Base-by-base conservation (phyloP, 805 yeast genomes). In the Isabelozyma pseudorhagii region DNA sequence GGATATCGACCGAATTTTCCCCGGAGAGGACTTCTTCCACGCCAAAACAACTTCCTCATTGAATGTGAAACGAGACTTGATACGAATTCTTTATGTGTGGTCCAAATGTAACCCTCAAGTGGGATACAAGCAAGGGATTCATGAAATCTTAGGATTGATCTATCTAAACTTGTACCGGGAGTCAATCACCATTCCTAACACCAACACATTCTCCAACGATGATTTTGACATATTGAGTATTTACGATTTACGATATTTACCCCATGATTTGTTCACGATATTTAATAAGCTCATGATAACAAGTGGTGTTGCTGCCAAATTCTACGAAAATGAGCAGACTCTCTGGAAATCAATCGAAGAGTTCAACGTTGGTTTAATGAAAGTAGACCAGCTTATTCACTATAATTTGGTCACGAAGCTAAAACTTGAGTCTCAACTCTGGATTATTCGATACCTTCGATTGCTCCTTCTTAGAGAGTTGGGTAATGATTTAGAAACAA, bases 111-210 rank as follows among this genome's bases (percentile, higher is more conserved):
- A 75, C 48, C 73, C 78, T 1, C 67, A 59, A 7, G 63, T 79
- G 29, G 77, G 80, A n/a, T 77, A 77, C 52, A 75, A 73, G 52
- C 85, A 81, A 58, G 85, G 85, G 0, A 59, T 79, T 45, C 85
- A 81, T 62, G 85, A 81, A 57, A 63, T 80, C 4, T 62, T 75
- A 46, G 85, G 84, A 1, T 57, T 80, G 47, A 66, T 81, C 7
- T 79, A 68, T 56, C 63, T 75, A 15, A 69, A 69, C 46, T 54
- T 79, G 14, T 55, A 63, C 50, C 54, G 57, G 7, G 83, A 78
- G 51, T 59, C 75, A 3, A 57, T 66, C 36, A 49, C 46, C 25
- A 61, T 64, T 14, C 64, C 70, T 2, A 60, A 48, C 11, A 61
- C 65, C 10, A 60, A 62, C 38, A 56, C 68, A 0, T 53, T 64